These are phyloP conservation scores for Gossypium stocksii DNA, from an alignment of 345 rosid species.

Conservation along the genomic window DNA sequence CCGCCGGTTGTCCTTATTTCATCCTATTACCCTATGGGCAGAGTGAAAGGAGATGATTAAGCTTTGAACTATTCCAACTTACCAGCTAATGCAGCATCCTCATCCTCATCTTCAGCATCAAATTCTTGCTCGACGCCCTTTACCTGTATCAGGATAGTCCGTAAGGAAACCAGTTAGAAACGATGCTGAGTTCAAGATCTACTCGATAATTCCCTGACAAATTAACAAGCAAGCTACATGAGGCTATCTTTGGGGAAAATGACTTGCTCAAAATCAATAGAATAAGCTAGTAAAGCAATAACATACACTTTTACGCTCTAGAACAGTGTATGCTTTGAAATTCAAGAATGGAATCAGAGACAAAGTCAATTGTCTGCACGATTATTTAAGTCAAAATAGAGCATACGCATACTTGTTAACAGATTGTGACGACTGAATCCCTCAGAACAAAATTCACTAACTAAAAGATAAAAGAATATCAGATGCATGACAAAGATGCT, in stretches of 20 bases:
- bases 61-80: conserved; percentile 43
- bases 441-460: neutral
- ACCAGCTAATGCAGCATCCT: conserved; percentile 31
- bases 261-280: neutral
- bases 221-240: neutral
- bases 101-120: conserved; percentile 60
- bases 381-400: neutral
- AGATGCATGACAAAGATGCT: neutral
- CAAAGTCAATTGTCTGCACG: neutral
- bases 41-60: neutral
- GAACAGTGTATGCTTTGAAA: neutral
- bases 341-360: neutral
- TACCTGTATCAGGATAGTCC: conserved; percentile 45
- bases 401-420: neutral
- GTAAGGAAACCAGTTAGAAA: neutral
- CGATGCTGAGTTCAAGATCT: conserved; percentile 5
- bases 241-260: neutral
- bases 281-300: neutral
- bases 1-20: neutral
- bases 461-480: neutral
- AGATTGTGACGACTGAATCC: neutral
- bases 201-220: neutral
- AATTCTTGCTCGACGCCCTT: conserved; percentile 87
- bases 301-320: neutral
- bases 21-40: neutral